Evolutionary conservation across 345 rosid genomes (phyloP).

Genomic region (Luvunga scandens): DNA sequence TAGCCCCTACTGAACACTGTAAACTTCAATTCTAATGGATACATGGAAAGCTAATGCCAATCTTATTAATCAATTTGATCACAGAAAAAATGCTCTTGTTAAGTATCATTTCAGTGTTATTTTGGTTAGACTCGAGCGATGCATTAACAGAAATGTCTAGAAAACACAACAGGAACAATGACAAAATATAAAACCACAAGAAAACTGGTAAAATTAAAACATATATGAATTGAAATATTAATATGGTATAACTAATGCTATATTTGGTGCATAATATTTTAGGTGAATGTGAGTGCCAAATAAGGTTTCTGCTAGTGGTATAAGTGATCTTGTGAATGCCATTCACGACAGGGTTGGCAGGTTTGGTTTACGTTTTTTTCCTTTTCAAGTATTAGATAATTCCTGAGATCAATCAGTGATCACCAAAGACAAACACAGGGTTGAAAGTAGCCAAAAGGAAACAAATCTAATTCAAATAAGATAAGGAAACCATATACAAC

Average conservation of each 20-base stretch:
- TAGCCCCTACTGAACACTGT: not conserved
- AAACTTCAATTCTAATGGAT: not conserved
- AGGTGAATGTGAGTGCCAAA: not conserved
- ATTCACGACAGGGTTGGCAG: not conserved
- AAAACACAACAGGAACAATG: not conserved
- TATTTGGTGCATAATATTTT: not conserved
- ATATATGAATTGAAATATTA: not conserved
- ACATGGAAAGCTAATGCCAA: not conserved
- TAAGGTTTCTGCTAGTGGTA: not conserved
- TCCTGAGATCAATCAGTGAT: not conserved
- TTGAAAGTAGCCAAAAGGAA: not conserved
- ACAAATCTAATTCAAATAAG: not conserved
- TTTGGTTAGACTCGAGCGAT: not conserved
- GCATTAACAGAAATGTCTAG: not conserved
- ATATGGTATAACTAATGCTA: not conserved
- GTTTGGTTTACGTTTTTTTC: not conserved
- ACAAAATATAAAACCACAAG: not conserved
- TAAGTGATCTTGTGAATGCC: not conserved
- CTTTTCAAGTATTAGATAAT: not conserved
- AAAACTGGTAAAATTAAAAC: not conserved
- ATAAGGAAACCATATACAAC: not conserved
- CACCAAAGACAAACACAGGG: not conserved
- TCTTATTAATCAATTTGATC: not conserved
- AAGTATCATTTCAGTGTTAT: not conserved
- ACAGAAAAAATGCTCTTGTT: not conserved